Conservation (phyloP, 2,329 filamentous ascomycete genomes). For the Curvularia spicifera region DNA sequence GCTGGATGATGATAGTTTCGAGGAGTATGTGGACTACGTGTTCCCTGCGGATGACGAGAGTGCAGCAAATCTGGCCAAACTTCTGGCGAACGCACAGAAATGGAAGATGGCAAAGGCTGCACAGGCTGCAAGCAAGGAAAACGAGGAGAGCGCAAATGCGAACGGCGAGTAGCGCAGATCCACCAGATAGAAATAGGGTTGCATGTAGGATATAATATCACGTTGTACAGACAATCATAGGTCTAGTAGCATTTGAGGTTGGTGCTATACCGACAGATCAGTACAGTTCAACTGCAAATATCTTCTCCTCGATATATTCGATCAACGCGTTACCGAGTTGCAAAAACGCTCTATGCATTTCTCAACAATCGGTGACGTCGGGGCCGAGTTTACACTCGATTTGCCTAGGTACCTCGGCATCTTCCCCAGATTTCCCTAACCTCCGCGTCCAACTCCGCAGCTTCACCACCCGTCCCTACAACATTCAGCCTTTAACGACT, state of each 20-base stretch:
- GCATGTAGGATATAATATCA: neutral
- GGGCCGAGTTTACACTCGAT: neutral
- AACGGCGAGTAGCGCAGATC: constrained; percentile 1
- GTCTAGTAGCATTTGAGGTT: neutral
- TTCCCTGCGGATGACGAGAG: constrained; percentile 95
- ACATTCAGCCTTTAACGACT: neutral
- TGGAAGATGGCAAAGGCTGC: constrained; percentile 72
- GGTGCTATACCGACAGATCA: neutral
- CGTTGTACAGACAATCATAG: neutral
- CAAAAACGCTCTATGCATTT: neutral
- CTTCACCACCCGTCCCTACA: constrained; percentile 4
- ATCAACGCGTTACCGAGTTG: too few species aligned
- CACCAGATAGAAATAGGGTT: neutral
- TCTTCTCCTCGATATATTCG: neutral
- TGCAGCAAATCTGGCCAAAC: constrained; percentile 79
- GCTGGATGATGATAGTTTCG: constrained; percentile 89
- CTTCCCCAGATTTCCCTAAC: constrained; percentile 35
- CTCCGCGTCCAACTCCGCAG: constrained; percentile 33
- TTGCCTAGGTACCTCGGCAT: constrained; percentile 31
- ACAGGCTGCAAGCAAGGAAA: constrained; percentile 17
- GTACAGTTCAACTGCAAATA: neutral
- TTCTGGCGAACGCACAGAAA: constrained; percentile 83
- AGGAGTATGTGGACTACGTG: constrained; percentile 96
- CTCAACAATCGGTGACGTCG: constrained; percentile 6
- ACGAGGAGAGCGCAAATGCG: constrained; percentile 5